Percentiles rank a stretch among this genome's conserved stretches.
Conservation (phyloP, 495 filamentous ascomycete genomes). For the Xylaria acuta region DNA sequence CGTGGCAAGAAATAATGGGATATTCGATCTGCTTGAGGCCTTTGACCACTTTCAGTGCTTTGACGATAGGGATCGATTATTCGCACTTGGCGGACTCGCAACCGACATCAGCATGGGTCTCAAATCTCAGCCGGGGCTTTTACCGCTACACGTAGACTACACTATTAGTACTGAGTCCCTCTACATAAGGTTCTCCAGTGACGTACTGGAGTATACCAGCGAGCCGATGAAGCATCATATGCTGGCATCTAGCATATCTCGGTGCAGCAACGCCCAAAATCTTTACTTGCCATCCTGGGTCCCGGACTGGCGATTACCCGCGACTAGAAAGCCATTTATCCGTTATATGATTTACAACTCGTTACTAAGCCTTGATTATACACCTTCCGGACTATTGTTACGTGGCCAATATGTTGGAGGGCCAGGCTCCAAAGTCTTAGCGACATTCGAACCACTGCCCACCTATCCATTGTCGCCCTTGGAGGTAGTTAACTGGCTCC, state of each 20-base stretch:
- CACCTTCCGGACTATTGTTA: neutral
- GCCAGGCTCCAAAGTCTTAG: neutral
- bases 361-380: neutral
- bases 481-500: neutral
- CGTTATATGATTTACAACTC: neutral
- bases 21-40: constrained; percentile 14
- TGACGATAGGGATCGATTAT: constrained; percentile 22
- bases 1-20: neutral
- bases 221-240: neutral
- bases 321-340: neutral
- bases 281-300: neutral
- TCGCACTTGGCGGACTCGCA: constrained; percentile 21
- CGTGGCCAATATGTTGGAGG: neutral
- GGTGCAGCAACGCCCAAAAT: neutral
- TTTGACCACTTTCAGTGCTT: constrained; percentile 14
- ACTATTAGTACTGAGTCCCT: neutral
- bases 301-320: neutral
- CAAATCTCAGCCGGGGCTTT: neutral
- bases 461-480: neutral
- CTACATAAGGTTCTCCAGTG: neutral
- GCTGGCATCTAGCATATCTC: neutral
- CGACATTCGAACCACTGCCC: neutral
- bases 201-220: neutral
- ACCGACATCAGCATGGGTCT: neutral
- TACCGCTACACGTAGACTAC: neutral